These are phyloP conservation scores for Verbascum thapsus DNA, from an alignment of 257 asterid species.

Conservation along the genomic window DNA sequence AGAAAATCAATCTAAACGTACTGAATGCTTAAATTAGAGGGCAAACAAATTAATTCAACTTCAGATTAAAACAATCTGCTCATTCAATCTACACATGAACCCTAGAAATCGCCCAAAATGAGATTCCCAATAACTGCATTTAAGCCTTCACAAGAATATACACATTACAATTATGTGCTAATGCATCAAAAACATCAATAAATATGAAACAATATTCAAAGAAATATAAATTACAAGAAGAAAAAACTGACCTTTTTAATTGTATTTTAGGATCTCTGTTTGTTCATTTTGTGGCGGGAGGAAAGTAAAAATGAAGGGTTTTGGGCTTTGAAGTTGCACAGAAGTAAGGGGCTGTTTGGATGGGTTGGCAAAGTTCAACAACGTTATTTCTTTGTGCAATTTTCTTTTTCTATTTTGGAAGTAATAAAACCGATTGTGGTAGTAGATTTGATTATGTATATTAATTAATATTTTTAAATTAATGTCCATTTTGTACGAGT, in stretches of 20 bases:
- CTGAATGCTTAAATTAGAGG: background rate
- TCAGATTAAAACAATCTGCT: background rate
- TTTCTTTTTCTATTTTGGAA: too few relatives aligned
- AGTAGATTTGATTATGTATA: too few relatives aligned
- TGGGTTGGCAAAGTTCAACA: too few relatives aligned
- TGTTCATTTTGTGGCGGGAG: constrained; percentile 22
- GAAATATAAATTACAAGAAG: background rate
- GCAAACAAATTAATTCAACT: background rate
- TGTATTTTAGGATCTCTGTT: constrained; percentile 16
- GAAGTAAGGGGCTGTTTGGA: too few relatives aligned
- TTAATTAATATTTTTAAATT: too few relatives aligned
- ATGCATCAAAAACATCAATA: background rate
- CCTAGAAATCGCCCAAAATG: constrained; percentile 10
- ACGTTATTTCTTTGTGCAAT: too few relatives aligned
- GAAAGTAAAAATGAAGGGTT: constrained; percentile 25
- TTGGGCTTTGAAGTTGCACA: constrained; percentile 28
- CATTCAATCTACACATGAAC: background rate
- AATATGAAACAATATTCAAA: background rate
- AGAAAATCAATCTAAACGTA: background rate
- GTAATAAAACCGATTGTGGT: too few relatives aligned
- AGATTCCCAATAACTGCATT: background rate
- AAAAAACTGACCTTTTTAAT: constrained; percentile 15
- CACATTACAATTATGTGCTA: background rate
- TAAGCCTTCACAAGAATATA: background rate
- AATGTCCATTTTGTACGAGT: too few relatives aligned